Evolutionary conservation across 176 grass and related monocot genomes (phyloP).

Genomic region (Oryza coarctata): DNA sequence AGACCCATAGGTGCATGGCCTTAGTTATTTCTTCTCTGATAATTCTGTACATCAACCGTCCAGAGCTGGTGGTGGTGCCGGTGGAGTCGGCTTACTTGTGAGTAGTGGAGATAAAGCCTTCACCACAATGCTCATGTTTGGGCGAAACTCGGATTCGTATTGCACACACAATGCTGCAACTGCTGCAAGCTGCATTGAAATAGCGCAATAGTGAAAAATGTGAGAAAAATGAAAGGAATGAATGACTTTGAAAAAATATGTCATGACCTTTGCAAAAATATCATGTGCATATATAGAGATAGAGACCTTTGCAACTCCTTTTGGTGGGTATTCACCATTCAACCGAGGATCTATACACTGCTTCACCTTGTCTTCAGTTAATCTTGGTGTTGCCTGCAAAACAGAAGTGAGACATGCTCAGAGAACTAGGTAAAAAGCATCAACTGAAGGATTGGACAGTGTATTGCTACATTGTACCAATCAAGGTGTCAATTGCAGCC

Average conservation of each 20-base stretch:
- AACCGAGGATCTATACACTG: slow-evolving; percentile 83
- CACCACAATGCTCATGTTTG: slow-evolving; percentile 86
- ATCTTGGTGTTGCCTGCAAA: slow-evolving; percentile 68
- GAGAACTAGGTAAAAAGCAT: slow-evolving; percentile 22
- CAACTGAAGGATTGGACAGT: background rate
- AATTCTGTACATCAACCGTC: slow-evolving; percentile 36
- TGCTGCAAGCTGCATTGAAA: slow-evolving; percentile 60
- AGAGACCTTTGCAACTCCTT: slow-evolving; percentile 81
- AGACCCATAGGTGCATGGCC: background rate
- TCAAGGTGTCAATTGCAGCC: background rate
- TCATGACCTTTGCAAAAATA: background rate
- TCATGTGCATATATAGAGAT: background rate
- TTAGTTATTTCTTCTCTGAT: slow-evolving; percentile 36
- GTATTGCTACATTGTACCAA: background rate
- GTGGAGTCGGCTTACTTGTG: slow-evolving; percentile 46
- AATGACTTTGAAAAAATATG: background rate
- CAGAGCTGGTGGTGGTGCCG: slow-evolving; percentile 19
- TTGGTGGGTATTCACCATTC: slow-evolving; percentile 77
- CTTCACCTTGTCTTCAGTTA: slow-evolving; percentile 87
- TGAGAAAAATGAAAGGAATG: background rate
- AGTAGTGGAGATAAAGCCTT: slow-evolving; percentile 84
- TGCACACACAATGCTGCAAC: slow-evolving; percentile 89
- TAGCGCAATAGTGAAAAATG: background rate
- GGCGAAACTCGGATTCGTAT: slow-evolving; percentile 90
- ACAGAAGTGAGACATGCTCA: slow-evolving; percentile 10